Conservation (phyloP, 345 rosid genomes). For the Eucalyptus regnans region DNA sequence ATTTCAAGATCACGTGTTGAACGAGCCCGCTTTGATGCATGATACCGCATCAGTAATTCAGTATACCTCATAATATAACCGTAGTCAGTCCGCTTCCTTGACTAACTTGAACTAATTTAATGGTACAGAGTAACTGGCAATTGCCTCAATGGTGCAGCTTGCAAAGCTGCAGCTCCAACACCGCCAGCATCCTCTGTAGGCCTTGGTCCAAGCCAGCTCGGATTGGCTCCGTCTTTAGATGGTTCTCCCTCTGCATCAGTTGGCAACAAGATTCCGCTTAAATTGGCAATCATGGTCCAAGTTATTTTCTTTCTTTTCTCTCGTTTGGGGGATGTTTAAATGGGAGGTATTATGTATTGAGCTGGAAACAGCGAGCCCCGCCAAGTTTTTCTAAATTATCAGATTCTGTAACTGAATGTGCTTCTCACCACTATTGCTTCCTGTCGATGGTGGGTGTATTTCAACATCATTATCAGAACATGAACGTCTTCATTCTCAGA, state of each 20-base stretch:
- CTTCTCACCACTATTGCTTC: neutral
- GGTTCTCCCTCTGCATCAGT: neutral
- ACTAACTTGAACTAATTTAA: neutral
- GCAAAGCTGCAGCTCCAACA: neutral
- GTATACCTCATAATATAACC: neutral
- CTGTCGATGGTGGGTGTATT: neutral
- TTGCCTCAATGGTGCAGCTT: neutral
- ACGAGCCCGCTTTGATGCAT: neutral
- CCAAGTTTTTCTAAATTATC: neutral
- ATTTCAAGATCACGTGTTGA: neutral
- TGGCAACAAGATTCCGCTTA: neutral
- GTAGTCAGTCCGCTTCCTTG: neutral
- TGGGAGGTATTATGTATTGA: fast-evolving
- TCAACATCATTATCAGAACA: neutral
- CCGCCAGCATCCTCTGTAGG: neutral
- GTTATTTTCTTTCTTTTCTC: neutral
- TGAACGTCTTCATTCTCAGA: neutral
- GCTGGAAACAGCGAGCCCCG: neutral
- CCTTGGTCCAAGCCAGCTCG: neutral
- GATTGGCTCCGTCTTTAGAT: neutral
- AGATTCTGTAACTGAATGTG: neutral
- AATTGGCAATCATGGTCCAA: neutral
- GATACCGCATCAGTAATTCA: neutral
- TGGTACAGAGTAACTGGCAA: neutral
- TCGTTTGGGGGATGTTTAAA: neutral